Conservation (phyloP, 1,139 yeast species). For the Arxiozyma slooffiae region DNA sequence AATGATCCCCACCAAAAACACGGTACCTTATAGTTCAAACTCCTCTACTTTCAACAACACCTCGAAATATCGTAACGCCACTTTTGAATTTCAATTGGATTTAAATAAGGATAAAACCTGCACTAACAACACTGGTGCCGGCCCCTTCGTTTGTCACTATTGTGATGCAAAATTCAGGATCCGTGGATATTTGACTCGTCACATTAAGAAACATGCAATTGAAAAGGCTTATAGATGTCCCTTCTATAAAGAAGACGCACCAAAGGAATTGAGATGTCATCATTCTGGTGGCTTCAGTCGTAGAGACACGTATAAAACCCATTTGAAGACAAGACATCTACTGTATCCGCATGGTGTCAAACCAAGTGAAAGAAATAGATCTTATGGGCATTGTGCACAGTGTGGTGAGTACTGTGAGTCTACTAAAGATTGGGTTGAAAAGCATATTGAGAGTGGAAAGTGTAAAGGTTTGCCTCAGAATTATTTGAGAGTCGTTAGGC, state of each 20-base stretch:
- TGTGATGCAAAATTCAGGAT: conserved; percentile 77
- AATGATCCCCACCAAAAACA: too few species aligned
- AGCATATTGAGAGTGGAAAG: conserved; percentile 77
- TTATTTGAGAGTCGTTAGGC: conserved; percentile 22
- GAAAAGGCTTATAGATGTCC: conserved; percentile 89
- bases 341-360: conserved; percentile 79
- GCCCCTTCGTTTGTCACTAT: conserved; percentile 41
- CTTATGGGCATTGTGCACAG: conserved; percentile 74
- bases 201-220: conserved; percentile 78
- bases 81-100: neutral
- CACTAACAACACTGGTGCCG: neutral
- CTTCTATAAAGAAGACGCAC: conserved; percentile 45
- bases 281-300: conserved; percentile 91
- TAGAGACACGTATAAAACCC: conserved; percentile 92
- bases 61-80: neutral
- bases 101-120: neutral
- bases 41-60: neutral
- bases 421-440: conserved; percentile 83
- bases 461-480: conserved; percentile 62
- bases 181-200: conserved; percentile 86
- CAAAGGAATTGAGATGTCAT: conserved; percentile 60
- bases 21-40: too few species aligned
- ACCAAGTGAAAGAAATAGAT: conserved; percentile 56
- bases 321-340: conserved; percentile 84
- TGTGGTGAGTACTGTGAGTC: conserved; percentile 67